Evolutionary conservation across 768 basidiomycete genomes (phyloP).

Genomic region (Termitomyces sp.): DNA sequence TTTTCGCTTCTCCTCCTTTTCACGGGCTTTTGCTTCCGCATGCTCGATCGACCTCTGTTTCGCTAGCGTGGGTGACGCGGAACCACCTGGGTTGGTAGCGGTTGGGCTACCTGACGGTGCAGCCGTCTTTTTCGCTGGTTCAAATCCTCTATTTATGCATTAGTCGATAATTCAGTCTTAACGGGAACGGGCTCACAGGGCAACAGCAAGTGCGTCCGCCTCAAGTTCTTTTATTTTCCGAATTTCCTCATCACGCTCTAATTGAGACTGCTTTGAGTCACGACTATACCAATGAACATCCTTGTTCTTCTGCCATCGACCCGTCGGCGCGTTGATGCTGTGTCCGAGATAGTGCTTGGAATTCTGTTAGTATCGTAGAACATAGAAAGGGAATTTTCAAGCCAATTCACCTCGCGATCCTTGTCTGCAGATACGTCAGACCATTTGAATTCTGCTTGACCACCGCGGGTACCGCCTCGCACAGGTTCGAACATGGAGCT

Average conservation of each 20-base stretch:
- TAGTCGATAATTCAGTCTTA: background rate
- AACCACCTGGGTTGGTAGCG: background rate
- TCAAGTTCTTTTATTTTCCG: slow-evolving; percentile 81
- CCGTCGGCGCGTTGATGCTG: slow-evolving; percentile 91
- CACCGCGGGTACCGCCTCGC: slow-evolving; percentile 87
- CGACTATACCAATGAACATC: slow-evolving; percentile 95
- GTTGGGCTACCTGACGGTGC: slow-evolving; percentile 19
- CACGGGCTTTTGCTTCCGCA: slow-evolving; percentile 23
- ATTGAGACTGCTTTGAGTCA: slow-evolving; percentile 41
- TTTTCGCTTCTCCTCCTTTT: slow-evolving; percentile 48
- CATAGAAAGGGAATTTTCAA: background rate
- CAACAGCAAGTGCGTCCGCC: slow-evolving; percentile 80
- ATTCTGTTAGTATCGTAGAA: background rate
- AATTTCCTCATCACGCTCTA: slow-evolving; percentile 69
- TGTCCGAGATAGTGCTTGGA: slow-evolving; percentile 88
- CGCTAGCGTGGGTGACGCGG: slow-evolving; percentile 6
- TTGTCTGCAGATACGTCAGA: slow-evolving; percentile 88
- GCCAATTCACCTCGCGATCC: slow-evolving; percentile 70
- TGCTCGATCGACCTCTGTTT: slow-evolving; percentile 13
- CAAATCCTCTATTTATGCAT: slow-evolving; percentile 60
- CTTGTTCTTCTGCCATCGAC: slow-evolving; percentile 97
- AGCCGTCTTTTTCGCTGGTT: slow-evolving; percentile 43
- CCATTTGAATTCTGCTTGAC: slow-evolving; percentile 91
- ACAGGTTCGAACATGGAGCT: slow-evolving; percentile 75
- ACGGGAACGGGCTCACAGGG: slow-evolving; percentile 47